A percentile compares a stretch with the other conserved stretches of the same genome.
Evolutionary conservation across 2,329 filamentous ascomycete species (phyloP).

Genomic region (Trematosphaeria pertusa): DNA sequence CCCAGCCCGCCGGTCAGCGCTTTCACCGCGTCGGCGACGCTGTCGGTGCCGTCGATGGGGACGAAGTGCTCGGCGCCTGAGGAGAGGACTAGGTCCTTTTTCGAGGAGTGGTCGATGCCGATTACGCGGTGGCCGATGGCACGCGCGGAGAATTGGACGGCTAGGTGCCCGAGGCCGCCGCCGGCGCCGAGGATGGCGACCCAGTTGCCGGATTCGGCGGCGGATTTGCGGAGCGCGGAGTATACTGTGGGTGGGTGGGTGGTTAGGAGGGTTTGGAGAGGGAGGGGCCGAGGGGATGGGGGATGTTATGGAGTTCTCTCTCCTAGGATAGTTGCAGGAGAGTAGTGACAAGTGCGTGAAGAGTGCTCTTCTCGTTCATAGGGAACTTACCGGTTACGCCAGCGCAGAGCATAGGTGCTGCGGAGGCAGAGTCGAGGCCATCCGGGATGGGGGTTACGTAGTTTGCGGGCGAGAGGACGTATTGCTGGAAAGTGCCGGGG

Average conservation of each 20-base stretch:
- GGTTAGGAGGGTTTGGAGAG: not conserved
- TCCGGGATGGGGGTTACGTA: slow-evolving; percentile 76
- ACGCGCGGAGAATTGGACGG: slow-evolving; percentile 64
- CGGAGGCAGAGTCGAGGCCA: slow-evolving; percentile 62
- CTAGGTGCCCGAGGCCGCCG: slow-evolving; percentile 70
- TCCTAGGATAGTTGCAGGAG: too few relatives aligned
- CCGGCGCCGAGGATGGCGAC: slow-evolving; percentile 65
- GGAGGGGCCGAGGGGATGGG: too few relatives aligned
- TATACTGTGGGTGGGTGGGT: slow-evolving; percentile 57
- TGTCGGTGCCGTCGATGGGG: slow-evolving; percentile 62
- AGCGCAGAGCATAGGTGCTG: slow-evolving; percentile 71
- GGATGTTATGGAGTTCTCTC: too few relatives aligned
- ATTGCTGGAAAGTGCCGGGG: slow-evolving; percentile 77
- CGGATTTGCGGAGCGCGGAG: slow-evolving; percentile 67
- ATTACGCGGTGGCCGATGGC: slow-evolving; percentile 70
- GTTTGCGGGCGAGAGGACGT: slow-evolving; percentile 67
- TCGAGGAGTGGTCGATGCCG: slow-evolving; percentile 69
- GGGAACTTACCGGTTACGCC: too few relatives aligned
- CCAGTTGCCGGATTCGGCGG: slow-evolving; percentile 65
- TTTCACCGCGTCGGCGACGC: slow-evolving; percentile 63
- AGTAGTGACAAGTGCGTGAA: too few relatives aligned
- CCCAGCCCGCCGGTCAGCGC: slow-evolving; percentile 64
- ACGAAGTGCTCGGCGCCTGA: slow-evolving; percentile 73
- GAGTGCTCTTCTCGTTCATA: too few relatives aligned
- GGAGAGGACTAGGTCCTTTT: slow-evolving; percentile 66